phyloP scores from a whole-genome alignment of 495 filamentous ascomycete species.

The Acidiella bohemica region DNA sequence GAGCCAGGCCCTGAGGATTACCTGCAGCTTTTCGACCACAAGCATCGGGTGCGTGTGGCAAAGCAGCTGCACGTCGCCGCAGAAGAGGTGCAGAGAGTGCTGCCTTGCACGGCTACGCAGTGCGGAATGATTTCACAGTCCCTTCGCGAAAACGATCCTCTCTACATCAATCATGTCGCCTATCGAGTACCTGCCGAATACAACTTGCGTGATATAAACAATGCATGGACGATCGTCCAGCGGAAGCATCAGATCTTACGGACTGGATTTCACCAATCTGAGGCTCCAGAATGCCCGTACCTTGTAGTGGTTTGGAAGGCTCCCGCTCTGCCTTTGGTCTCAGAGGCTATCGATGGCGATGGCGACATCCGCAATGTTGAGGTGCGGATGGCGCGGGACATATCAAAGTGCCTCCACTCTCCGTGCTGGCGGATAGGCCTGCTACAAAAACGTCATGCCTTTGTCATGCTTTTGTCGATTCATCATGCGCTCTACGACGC shows the following conservation, averaged over 20 bases:
- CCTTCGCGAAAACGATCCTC: conserved; percentile 36
- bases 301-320: conserved; percentile 48
- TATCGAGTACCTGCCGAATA: conserved; percentile 29
- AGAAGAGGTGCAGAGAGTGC: conserved; percentile 31
- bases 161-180: conserved; percentile 50
- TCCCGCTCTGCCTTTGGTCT: conserved; percentile 5
- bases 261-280: conserved; percentile 26
- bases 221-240: conserved; percentile 23
- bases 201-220: conserved; percentile 5
- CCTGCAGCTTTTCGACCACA: conserved; percentile 32
- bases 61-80: conserved; percentile 2
- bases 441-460: conserved; percentile 19
- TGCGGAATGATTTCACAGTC: conserved; percentile 50
- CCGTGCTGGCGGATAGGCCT: conserved; percentile 37
- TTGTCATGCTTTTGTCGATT: conserved; percentile 37
- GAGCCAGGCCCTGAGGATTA: conserved; percentile 8
- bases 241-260: conserved; percentile 27
- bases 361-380: not conserved
- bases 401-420: conserved; percentile 27
- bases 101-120: conserved; percentile 54
- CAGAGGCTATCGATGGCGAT: not conserved
- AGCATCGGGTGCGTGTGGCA: conserved; percentile 24
- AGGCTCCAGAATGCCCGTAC: conserved; percentile 37
- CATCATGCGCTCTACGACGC: conserved; percentile 78
- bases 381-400: not conserved